Base-by-base conservation (phyloP, 345 rosid species). In the Excoecaria agallocha region DNA sequence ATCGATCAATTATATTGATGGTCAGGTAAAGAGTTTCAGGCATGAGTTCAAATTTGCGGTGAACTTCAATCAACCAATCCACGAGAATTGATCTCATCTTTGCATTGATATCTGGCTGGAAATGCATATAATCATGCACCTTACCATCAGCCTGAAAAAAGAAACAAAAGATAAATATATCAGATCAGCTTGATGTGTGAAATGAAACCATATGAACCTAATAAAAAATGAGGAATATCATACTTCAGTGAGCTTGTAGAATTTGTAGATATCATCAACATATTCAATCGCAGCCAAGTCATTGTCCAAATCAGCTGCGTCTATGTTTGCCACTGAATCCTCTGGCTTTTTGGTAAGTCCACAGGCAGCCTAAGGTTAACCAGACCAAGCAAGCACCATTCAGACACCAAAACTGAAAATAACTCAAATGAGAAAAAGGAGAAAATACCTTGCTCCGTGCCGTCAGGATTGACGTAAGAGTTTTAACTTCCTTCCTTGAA, bases 1-100 rank as follows among this genome's bases (percentile, higher is more conserved):
- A 92, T 1, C 98, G 86, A 66, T 94, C 98, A 25, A 92, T 87
- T 9, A 94, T 82, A 69, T 91, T 89, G 46, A 94, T 73, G 37
- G 97, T 85, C 15, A 94, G 93, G 70, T 85, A 94, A 19, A 94
- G 88, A 8, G 99, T 94, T 73, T 94, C 99, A 3, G 89, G 93
- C 89, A 83, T 87, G 62, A 94, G 90, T 20, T 92, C 91, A 25
- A 92, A 92, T 77, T 91, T 94, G 74, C 88, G 76, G 62, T 92
- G 93, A 75, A 94, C 98, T 83, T 94, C 96, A 24, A 88, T 64
- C 81, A 94, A 76, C 99, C 99, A 94, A 81, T 92, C 97, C 3
- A 94, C 72, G 13, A 94, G 89, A 25, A 94, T 90, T 3, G 88
- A 86, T 79, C 99, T 89, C 98, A 92, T 94, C 84, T 87, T 90